phyloP scores from a whole-genome alignment of 495 filamentous ascomycete genomes.

The Jackrogersella minutella region DNA sequence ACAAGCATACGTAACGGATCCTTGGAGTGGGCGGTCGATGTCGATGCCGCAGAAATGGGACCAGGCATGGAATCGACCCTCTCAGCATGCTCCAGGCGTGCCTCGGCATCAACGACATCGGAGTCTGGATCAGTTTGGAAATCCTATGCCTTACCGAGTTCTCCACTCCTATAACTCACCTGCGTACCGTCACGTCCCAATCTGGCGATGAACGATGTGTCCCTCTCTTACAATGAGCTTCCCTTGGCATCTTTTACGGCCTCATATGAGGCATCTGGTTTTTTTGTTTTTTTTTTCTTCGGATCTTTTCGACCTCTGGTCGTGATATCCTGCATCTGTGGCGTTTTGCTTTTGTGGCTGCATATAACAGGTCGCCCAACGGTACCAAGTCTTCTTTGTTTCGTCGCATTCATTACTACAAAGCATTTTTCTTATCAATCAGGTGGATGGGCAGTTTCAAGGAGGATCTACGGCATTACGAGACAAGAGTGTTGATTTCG shows the following conservation, averaged over 20 bases:
- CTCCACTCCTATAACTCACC: slow-evolving; percentile 60
- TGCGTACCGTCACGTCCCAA: slow-evolving; percentile 55
- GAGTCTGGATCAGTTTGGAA: slow-evolving; percentile 46
- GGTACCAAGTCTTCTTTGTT: neutral
- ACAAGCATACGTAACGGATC: slow-evolving; percentile 38
- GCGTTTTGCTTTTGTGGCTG: slow-evolving; percentile 28
- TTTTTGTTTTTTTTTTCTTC: too few species aligned
- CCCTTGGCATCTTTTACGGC: neutral
- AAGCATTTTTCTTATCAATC: slow-evolving; percentile 13
- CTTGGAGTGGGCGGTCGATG: slow-evolving; percentile 45
- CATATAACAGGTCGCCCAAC: slow-evolving; percentile 11
- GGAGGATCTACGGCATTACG: slow-evolving; percentile 1
- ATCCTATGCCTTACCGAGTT: slow-evolving; percentile 50
- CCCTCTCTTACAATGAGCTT: neutral
- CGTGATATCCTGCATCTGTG: slow-evolving; percentile 35
- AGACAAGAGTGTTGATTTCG: slow-evolving; percentile 4
- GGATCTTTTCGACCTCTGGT: slow-evolving; percentile 2
- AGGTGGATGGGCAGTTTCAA: neutral
- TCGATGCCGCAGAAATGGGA: slow-evolving; percentile 33
- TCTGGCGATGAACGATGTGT: slow-evolving; percentile 49
- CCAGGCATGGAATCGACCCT: slow-evolving; percentile 41
- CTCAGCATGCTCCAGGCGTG: slow-evolving; percentile 43
- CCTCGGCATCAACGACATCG: slow-evolving; percentile 49
- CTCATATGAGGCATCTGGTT: slow-evolving; percentile 3
- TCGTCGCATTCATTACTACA: slow-evolving; percentile 22